Conservation (phyloP, 1,284 basidiomycete species). For the Apiotrichum laibachii region DNA sequence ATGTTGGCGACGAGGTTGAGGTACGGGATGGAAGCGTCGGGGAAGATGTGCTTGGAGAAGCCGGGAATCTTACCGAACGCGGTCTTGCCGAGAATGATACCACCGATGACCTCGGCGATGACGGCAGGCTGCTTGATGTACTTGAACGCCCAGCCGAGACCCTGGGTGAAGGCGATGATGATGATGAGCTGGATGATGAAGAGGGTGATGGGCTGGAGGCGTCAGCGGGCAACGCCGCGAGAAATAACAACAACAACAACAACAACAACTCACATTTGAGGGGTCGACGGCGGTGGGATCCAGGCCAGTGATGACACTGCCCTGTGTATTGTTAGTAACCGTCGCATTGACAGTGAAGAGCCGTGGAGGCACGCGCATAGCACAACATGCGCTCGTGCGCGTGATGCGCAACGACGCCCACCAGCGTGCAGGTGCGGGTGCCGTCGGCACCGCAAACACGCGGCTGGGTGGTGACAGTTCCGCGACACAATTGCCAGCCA, state of each 20-base stretch:
- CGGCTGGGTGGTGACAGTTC: no score
- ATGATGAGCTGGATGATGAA: conserved; percentile 68
- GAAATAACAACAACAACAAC: not conserved
- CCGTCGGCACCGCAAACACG: no score
- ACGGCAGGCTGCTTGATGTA: conserved; percentile 78
- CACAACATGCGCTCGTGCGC: not conserved
- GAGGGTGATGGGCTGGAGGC: conserved; percentile 64
- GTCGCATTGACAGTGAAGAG: no score
- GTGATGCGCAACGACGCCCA: not conserved
- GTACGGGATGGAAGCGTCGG: conserved; percentile 65
- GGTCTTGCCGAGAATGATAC: conserved; percentile 73
- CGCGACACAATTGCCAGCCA: not conserved
- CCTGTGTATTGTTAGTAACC: conserved; percentile 18
- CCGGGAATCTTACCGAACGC: conserved; percentile 68
- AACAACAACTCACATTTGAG: not conserved
- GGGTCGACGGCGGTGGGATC: conserved; percentile 55
- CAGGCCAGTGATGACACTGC: conserved; percentile 55
- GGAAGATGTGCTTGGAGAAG: conserved; percentile 81
- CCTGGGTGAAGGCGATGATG: conserved; percentile 71
- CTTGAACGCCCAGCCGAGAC: conserved; percentile 62
- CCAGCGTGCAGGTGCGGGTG: not conserved
- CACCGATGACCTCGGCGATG: conserved; percentile 82
- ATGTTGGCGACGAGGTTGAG: conserved; percentile 89
- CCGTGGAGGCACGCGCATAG: not conserved
- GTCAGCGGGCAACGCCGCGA: not conserved